phyloP scores from a whole-genome alignment of 106 monocot genomes.

The Allium sativum region DNA sequence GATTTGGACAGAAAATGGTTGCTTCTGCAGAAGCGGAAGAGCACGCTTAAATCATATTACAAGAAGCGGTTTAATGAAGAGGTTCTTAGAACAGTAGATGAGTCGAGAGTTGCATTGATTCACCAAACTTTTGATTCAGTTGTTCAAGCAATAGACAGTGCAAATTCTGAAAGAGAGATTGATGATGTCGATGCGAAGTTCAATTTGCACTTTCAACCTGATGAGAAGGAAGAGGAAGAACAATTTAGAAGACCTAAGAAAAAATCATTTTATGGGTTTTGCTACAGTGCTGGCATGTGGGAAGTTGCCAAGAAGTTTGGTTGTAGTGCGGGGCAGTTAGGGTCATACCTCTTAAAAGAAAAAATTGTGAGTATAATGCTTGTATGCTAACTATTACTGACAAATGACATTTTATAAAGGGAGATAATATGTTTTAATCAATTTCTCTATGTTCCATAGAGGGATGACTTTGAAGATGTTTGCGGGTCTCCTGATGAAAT shows the following conservation, averaged over 20 bases:
- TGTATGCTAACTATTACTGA: background rate
- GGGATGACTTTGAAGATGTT: slow-evolving; percentile 55
- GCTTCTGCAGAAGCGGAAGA: slow-evolving; percentile 89
- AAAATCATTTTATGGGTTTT: slow-evolving; percentile 76
- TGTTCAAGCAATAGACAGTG: slow-evolving; percentile 53
- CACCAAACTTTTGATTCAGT: slow-evolving; percentile 58
- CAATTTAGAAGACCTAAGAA: slow-evolving; percentile 91
- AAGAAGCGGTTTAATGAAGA: slow-evolving; percentile 87
- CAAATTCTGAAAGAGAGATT: slow-evolving; percentile 82
- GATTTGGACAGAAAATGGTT: slow-evolving; percentile 82
- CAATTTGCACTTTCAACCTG: slow-evolving; percentile 93
- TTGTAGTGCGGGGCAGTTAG: slow-evolving; percentile 70
- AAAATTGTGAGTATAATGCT: slow-evolving; percentile 23
- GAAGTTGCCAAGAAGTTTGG: slow-evolving; percentile 92
- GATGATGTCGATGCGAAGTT: slow-evolving; percentile 98
- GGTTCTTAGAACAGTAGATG: slow-evolving; percentile 68
- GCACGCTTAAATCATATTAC: slow-evolving; percentile 62
- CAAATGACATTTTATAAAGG: background rate
- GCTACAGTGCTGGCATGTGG: slow-evolving; percentile 89
- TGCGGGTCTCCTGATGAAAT: slow-evolving; percentile 85
- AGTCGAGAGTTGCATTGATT: slow-evolving; percentile 54
- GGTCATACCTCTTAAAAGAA: slow-evolving; percentile 43
- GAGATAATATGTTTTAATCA: slow-evolving; percentile 2
- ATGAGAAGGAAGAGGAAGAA: slow-evolving; percentile 77
- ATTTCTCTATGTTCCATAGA: slow-evolving; percentile 19